Evolutionary conservation across 257 asterid genomes (phyloP), one percentile per base, ranked within the genome.

Genomic region (Solanum sitiens): DNA sequence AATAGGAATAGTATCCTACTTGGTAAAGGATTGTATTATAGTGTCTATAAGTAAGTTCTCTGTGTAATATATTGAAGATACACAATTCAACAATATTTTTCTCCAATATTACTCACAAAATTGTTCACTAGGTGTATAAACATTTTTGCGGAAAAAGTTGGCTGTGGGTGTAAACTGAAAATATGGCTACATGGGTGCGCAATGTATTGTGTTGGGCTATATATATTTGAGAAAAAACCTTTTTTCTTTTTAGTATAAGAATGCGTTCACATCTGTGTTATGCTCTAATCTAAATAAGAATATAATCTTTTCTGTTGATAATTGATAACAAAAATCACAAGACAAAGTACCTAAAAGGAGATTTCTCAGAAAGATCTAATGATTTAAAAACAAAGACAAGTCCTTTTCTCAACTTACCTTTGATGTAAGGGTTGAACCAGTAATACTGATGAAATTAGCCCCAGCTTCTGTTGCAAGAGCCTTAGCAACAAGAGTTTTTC

Each of bases 391-490:
- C 11, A 50, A 45, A 82, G 18, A 18, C n/a, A 0, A 25, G 45
- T 40, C 85, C 56, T 50, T 40, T 30, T 42, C 33, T 53, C 23
- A 56, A 87, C 67, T 76, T 87, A 94, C 99, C 98, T 97, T 97
- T 42, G 99, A 97, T 87, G 99, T 97, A 77, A 97, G 98, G 35
- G 99, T 92, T 35, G 99, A 97, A 90, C 99, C 99, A 89, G 99
- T 95, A 88, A 97, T 92, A 92, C 98, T 96, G 72, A 97, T 96
- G 91, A 97, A 97, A 90, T 95, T 97, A 77, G 99, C 99, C 85
- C 99, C 98, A 30, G 99, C 98, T 90, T 97, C 99, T 11, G 99
- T 97, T 82, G 99, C 99, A 87, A 96, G 98, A 2, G 99, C 99
- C 90, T 97, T 97, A 7, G 99, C 99, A 84, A 97, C 91, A 89